Evolutionary conservation across 208 protist species (phyloP), one percentile per base, ranked within the genome.

Genomic region (Trypanosomatidae sp.): DNA sequence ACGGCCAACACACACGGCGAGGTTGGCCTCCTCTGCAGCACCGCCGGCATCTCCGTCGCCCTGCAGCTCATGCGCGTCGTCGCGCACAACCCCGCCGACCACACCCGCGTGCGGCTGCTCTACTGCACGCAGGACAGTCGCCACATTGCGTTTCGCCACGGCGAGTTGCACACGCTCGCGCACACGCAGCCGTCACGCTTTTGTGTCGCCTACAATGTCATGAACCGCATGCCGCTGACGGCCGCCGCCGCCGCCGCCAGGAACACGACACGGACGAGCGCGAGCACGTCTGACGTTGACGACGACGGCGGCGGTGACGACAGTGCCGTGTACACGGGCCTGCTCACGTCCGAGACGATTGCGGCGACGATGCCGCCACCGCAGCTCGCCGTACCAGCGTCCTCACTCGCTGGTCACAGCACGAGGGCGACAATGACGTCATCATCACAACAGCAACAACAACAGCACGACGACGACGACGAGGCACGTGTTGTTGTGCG

Each of bases 11-110:
- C 60, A 18, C 47, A 61, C 25, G 30, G 41, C 10, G 79, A 92
- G 30, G 28, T 92, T 1, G 78, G 79, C 4, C 33, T 92, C 3
- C 51, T 88, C 18, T 92, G 76, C 51, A 76, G 67, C 49, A 88
- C 76, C 16, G 63, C 59, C 21, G 84, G 84, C 23, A 71, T 75
- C 30, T 85, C 76, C 11, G 60, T 88, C 11, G 76, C 79, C 32
- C 55, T 92, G 52, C 84, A 92, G 55, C 55, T 92, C 37, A 86
- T 92, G 78, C 70, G 70, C 22, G 35, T 85, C 15, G 32, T 92
- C 18, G 67, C 76, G 45, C 53, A 67, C 22, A 56, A 86, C 45
- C 60, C 55, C 23, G 25, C 35, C 0, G 78, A 86, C 42, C 0
- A 22, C 13, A 87, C 82, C 13, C 35, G 53, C 25, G 54, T 91